These are phyloP conservation scores for Zanthoxylum bungeanum DNA, from an alignment of 345 rosid genomes.

Conservation along the genomic window DNA sequence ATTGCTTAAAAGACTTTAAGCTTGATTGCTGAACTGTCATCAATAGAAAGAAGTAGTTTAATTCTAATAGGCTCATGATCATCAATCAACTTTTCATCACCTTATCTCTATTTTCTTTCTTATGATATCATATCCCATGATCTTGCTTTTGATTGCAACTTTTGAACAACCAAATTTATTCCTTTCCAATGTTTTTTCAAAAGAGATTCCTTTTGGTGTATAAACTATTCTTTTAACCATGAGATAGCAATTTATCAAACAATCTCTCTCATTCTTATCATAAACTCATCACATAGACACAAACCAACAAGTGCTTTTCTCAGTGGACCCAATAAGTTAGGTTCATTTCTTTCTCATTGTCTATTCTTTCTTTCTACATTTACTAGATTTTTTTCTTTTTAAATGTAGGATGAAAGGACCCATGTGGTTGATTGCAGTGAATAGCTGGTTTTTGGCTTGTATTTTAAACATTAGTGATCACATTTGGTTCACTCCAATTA, in stretches of 20 bases:
- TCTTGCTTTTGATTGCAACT: constrained; percentile 38
- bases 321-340: constrained; percentile 17
- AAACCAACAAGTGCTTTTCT: constrained; percentile 9
- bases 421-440: constrained; percentile 23
- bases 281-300: constrained; percentile 5
- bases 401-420: constrained; percentile 14
- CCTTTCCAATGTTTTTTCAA: constrained; percentile 41
- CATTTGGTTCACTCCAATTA: constrained; percentile 18
- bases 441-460: constrained; percentile 17
- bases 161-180: constrained; percentile 41
- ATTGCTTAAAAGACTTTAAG: constrained; percentile 25
- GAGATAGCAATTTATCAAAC: too few relatives aligned
- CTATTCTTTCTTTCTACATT: constrained; percentile 14
- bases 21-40: constrained; percentile 20
- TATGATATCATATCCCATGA: constrained; percentile 13
- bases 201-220: constrained; percentile 30
- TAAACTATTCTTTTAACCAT: too few relatives aligned
- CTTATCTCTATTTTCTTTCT: background rate
- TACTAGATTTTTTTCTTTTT: too few relatives aligned
- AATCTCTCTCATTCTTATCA: too few relatives aligned
- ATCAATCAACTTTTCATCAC: background rate
- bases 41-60: constrained; percentile 19
- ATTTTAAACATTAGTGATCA: constrained; percentile 6
- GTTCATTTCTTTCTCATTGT: background rate
- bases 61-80: constrained; percentile 14